A percentile compares a stretch with the other conserved stretches of the same genome.
These are phyloP conservation scores for Artemisia argyi DNA, from an alignment of 129 eudicot species.

Conservation along the genomic window DNA sequence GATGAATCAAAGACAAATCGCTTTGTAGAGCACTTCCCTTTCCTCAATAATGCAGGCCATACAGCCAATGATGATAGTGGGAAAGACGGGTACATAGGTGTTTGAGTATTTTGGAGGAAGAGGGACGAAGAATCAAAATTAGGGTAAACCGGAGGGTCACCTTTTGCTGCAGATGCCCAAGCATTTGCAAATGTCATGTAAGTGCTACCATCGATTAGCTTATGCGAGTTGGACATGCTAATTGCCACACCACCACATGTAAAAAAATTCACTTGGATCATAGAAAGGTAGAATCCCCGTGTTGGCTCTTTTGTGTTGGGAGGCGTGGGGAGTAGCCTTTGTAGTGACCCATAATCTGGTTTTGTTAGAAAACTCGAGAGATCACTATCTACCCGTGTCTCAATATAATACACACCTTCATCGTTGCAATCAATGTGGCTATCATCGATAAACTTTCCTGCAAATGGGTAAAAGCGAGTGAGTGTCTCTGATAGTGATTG, in stretches of 20 bases:
- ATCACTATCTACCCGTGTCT: conserved; percentile 14
- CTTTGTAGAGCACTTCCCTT: conserved; percentile 1
- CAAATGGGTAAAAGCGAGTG: conserved; percentile 30
- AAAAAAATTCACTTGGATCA: conserved; percentile 35
- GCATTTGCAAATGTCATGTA: conserved; percentile 24
- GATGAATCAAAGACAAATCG: background rate
- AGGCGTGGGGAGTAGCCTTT: conserved; percentile 22
- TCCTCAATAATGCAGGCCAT: conserved; percentile 1
- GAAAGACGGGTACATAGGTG: background rate
- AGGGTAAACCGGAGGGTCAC: background rate
- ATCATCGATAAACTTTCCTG: conserved; percentile 29
- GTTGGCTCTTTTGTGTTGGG: conserved; percentile 1
- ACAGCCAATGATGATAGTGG: background rate
- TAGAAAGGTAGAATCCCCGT: background rate
- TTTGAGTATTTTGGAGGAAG: background rate
- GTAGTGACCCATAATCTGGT: conserved; percentile 19
- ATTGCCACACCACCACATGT: conserved; percentile 38
- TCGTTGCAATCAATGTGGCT: conserved; percentile 32
- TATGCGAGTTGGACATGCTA: conserved; percentile 26
- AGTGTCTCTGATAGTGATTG: conserved; percentile 22
- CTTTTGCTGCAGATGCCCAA: conserved; percentile 30
- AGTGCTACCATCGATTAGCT: conserved; percentile 21
- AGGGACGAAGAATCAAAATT: background rate
- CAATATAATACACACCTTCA: conserved; percentile 25
- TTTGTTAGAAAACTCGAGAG: conserved; percentile 18